Evolutionary conservation across 805 yeast species (phyloP), one percentile per base, ranked within the genome.

Genomic region (Candida namnaoensis): DNA sequence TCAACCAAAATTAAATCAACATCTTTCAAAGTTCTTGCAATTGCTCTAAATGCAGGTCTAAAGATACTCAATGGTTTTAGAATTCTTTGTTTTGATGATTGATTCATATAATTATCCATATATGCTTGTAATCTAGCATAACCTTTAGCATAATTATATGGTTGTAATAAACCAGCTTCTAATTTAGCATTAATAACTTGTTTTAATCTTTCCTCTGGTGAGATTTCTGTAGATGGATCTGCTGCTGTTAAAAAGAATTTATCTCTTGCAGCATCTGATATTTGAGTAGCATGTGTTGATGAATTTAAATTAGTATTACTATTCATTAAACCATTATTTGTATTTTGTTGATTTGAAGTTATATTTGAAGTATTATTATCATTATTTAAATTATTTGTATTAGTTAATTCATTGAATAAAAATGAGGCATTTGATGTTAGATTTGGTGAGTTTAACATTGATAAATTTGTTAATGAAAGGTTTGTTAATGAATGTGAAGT

Each of bases 211-310:
- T 88, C 97, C 56, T 90, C 97, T 0, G 97, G 96, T 0, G 95
- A 85, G 33, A 85, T 82, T 49, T 88, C 96, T 3, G 91, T 87
- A 0, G 96, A 85, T 5, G 98, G 98, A 58, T 91, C 98, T 0
- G 97, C 97, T 0, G 98, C 98, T 0, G 97, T 91, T 38, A 91
- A 65, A 65, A 91, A 90, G 62, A 91, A 91, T 60, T 88, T 88
- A 57, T 90, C 97, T 48, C 88, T 73, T 1, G 96, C 95, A 2
- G 93, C 80, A 42, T 85, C 91, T 2, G 67, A 60, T 36, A 54
- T 53, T 37, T 44, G 56, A 34, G 13, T 11, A 38, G 12, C 28
- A 34, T 40, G 43, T 19, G 41, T 15, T 42, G 48, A 9, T 40
- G 47, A n/a, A n/a, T n/a, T n/a, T n/a, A n/a, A n/a, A n/a, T n/a